A percentile compares a stretch with the other conserved stretches of the same genome.
phyloP scores from a whole-genome alignment of 1,284 basidiomycete species.

The Fomitopsis schrenkii region DNA sequence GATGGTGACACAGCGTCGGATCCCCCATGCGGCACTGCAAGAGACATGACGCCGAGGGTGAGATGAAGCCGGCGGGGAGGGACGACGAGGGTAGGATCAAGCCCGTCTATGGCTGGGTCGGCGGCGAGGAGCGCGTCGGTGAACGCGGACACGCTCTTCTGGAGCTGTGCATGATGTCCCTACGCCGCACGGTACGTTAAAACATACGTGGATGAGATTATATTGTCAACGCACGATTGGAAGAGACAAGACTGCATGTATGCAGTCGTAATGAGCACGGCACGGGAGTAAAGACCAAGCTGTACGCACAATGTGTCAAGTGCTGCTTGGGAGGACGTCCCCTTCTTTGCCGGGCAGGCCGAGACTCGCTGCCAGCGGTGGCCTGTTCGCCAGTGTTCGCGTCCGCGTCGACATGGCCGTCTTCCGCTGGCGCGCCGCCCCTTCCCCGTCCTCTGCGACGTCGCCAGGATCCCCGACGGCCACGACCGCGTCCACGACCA shows the following conservation, averaged over 20 bases:
- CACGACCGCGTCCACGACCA: not conserved
- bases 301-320: constrained; percentile 24
- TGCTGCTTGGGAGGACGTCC: constrained; percentile 11
- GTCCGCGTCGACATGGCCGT: not conserved
- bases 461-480: not conserved
- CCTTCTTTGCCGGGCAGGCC: not conserved
- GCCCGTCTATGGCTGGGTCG: constrained; percentile 42
- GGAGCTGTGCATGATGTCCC: constrained; percentile 49
- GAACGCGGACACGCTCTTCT: constrained; percentile 38
- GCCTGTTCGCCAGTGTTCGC: not conserved
- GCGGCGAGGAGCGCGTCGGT: constrained; percentile 37
- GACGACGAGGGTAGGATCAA: constrained; percentile 57
- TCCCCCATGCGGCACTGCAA: constrained; percentile 22
- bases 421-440: not conserved
- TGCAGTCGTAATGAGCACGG: not conserved
- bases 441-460: constrained; percentile 6
- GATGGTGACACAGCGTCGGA: not conserved
- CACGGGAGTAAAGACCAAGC: not conserved
- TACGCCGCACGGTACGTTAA: constrained; percentile 18
- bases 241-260: constrained; percentile 20
- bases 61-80: constrained; percentile 61
- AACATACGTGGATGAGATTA: not conserved
- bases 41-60: constrained; percentile 68
- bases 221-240: constrained; percentile 14
- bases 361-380: not conserved